Evolutionary conservation across 129 eudicot species (phyloP).

Genomic region (Lactuca sativa): DNA sequence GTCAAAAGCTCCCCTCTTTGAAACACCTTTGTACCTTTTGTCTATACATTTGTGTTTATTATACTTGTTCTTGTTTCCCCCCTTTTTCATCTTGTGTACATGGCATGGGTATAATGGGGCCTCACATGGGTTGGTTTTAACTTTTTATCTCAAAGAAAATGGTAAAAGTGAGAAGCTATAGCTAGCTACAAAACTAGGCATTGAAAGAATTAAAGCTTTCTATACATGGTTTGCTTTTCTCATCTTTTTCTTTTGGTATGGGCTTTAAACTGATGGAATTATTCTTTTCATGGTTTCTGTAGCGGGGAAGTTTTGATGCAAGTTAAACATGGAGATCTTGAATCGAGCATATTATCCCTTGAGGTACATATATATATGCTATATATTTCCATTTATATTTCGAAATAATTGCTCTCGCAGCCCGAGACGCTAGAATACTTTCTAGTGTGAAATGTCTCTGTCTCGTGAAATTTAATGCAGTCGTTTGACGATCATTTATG

Average conservation of each 20-base stretch:
- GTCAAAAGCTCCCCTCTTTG: slow-evolving; percentile 39
- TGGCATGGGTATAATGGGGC: slow-evolving; percentile 34
- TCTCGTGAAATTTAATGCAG: neutral
- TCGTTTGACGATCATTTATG: neutral
- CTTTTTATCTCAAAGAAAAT: slow-evolving; percentile 38
- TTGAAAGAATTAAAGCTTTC: slow-evolving; percentile 46
- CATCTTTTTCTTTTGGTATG: slow-evolving; percentile 37
- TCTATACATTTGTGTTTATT: slow-evolving; percentile 30
- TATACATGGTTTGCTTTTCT: slow-evolving; percentile 38
- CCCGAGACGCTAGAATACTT: too few relatives aligned
- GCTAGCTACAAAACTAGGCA: slow-evolving; percentile 41
- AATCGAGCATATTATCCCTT: slow-evolving; percentile 53
- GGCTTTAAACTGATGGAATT: slow-evolving; percentile 55
- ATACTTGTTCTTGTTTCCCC: slow-evolving; percentile 18
- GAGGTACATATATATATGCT: slow-evolving; percentile 52
- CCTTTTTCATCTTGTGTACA: slow-evolving; percentile 23
- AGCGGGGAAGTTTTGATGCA: slow-evolving; percentile 91
- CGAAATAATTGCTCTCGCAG: neutral
- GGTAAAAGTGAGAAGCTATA: slow-evolving; percentile 39
- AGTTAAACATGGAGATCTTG: slow-evolving; percentile 54
- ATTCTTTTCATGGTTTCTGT: slow-evolving; percentile 47
- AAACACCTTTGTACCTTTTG: slow-evolving; percentile 35
- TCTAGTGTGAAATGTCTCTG: neutral
- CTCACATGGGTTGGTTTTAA: slow-evolving; percentile 61
- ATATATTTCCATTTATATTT: neutral